Evolutionary conservation across 306 rosid genomes (phyloP).

Genomic region (Neltuma alba): DNA sequence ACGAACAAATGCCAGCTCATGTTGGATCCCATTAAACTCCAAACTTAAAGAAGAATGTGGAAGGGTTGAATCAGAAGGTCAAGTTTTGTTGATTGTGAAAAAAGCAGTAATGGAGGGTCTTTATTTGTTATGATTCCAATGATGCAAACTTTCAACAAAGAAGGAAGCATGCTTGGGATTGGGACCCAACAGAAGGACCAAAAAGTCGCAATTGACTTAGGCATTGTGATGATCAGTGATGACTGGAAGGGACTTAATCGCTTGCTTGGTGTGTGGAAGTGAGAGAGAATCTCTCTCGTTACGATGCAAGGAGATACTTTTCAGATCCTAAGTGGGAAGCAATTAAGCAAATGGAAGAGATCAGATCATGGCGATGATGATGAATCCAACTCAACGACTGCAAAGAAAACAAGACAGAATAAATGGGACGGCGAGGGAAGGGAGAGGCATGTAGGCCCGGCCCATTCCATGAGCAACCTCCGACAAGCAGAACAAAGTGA

Average conservation of each 20-base stretch:
- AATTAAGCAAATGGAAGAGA: not conserved
- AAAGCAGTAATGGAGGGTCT: not conserved
- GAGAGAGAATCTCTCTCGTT: conserved; percentile 43
- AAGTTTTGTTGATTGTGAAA: conserved; percentile 5
- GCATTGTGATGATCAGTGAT: conserved; percentile 24
- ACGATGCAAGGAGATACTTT: conserved; percentile 38
- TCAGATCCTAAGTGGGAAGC: conserved; percentile 4
- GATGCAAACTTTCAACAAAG: conserved; percentile 46
- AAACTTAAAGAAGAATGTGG: not conserved
- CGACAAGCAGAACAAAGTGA: not conserved
- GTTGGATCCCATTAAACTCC: conserved; percentile 34
- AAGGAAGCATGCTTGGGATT: conserved; percentile 51
- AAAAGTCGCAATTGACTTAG: conserved; percentile 45
- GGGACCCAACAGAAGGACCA: conserved; percentile 50
- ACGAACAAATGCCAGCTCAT: conserved; percentile 47
- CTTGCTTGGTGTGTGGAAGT: not conserved
- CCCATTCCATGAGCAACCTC: not conserved
- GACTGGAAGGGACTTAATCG: conserved; percentile 1
- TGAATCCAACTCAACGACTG: conserved; percentile 23
- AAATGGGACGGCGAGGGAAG: not conserved
- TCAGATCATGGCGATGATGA: conserved; percentile 1
- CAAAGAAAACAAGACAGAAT: not conserved
- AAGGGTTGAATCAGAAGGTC: conserved; percentile 3
- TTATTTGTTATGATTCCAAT: conserved; percentile 21
- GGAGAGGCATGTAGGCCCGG: conserved; percentile 4